Conservation (phyloP, 1,284 basidiomycete species). For the Puccinia triticina region DNA sequence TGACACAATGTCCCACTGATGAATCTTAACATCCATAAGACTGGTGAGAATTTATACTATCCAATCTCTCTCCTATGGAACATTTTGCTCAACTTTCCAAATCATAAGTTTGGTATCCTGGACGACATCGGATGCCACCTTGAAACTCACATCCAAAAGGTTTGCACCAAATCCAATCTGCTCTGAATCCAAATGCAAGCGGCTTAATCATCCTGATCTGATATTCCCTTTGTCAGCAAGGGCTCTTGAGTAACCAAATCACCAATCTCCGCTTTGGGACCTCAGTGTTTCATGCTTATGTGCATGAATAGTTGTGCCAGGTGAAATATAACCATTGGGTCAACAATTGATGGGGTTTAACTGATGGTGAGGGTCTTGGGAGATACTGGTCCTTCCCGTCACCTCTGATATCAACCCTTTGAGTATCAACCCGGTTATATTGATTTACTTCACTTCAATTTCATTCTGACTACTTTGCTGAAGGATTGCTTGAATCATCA, state of each 20-base stretch:
- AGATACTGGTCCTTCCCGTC: background rate
- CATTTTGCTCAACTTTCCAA: background rate
- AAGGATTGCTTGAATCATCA: background rate
- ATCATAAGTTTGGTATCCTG: background rate
- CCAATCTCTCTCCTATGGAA: background rate
- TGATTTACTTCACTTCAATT: background rate
- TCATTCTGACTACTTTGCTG: background rate
- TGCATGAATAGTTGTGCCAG: conserved; percentile 28
- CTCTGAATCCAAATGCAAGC: too few relatives aligned
- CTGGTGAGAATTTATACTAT: conserved; percentile 36
- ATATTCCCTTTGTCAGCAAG: background rate
- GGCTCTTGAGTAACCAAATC: background rate
- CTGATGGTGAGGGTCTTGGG: conserved; percentile 18
- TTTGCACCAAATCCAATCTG: background rate
- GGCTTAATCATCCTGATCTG: too few relatives aligned
- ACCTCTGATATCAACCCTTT: background rate
- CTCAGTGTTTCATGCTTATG: conserved; percentile 25
- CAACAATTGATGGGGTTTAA: background rate
- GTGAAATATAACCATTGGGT: background rate
- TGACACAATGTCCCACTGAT: conserved; percentile 28
- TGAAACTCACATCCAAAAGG: conserved; percentile 12
- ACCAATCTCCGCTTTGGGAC: conserved; percentile 4
- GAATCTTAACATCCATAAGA: conserved; percentile 24
- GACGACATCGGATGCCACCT: conserved; percentile 38
- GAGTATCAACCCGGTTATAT: background rate